A percentile compares a stretch with the other conserved stretches of the same genome.
Conservation (phyloP, 176 grass and related monocot species). For the Cenchrus purpureus region DNA sequence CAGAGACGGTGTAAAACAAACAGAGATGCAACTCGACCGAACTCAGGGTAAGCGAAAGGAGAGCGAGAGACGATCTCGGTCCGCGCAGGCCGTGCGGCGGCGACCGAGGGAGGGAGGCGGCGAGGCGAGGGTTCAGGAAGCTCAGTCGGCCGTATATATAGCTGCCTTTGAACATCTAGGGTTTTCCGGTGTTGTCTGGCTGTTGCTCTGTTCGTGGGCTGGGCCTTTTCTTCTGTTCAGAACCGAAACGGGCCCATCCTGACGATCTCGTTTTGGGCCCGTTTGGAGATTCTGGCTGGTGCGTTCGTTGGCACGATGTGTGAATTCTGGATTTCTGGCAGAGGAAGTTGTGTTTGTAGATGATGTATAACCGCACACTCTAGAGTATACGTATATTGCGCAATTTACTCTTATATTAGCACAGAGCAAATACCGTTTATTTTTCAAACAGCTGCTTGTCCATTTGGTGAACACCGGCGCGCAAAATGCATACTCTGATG, state of each 20-base stretch:
- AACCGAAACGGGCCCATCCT: neutral
- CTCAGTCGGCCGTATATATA: neutral
- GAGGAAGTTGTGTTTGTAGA: no score
- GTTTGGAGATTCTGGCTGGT: neutral
- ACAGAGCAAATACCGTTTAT: no score
- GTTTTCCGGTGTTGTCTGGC: neutral
- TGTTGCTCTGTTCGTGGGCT: neutral
- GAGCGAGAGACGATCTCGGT: neutral
- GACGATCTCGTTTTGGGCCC: neutral
- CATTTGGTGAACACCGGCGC: no score
- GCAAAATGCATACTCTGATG: no score
- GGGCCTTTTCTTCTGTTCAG: neutral
- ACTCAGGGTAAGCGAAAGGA: neutral
- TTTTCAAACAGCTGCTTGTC: no score
- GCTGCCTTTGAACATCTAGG: neutral
- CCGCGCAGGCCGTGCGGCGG: neutral
- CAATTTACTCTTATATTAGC: no score
- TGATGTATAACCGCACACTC: no score
- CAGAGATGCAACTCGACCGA: neutral
- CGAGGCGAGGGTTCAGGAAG: neutral
- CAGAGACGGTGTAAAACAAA: neutral
- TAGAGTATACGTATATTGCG: no score
- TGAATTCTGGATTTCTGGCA: neutral
- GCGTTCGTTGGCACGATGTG: neutral
- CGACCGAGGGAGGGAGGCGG: no score